Evolutionary conservation across 2,329 filamentous ascomycete species (phyloP).

Genomic region (Penicillium palitans): DNA sequence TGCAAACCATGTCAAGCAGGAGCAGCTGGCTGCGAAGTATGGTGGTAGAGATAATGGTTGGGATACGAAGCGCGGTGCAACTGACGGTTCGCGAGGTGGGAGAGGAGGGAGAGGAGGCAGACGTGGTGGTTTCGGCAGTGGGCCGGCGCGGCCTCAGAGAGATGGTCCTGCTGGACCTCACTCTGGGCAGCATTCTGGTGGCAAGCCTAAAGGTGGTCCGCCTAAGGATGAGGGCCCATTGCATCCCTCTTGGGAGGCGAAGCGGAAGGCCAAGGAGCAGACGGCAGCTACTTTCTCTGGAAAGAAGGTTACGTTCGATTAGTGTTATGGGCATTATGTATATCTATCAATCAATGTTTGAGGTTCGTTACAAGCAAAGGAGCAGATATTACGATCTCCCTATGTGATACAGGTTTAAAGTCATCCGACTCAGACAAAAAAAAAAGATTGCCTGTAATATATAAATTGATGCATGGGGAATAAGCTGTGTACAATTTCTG

Average conservation of each 20-base stretch:
- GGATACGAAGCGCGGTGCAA: constrained; percentile 61
- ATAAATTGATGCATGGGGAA: neutral
- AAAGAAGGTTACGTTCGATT: constrained; percentile 66
- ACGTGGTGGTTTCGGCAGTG: constrained; percentile 19
- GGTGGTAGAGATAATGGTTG: constrained; percentile 54
- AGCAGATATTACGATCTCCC: neutral
- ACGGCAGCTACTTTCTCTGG: constrained; percentile 54
- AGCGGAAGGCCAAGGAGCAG: constrained; percentile 58
- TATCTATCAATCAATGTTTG: constrained; percentile 4
- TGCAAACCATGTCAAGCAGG: constrained; percentile 59
- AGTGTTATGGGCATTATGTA: constrained; percentile 16
- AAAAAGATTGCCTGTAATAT: neutral
- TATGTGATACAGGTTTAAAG: neutral
- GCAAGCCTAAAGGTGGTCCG: constrained; percentile 26
- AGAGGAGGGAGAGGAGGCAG: constrained; percentile 27
- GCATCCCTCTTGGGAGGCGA: constrained; percentile 67
- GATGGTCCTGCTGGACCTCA: constrained; percentile 15
- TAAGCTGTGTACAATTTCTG: neutral
- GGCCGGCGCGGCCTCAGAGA: constrained; percentile 10
- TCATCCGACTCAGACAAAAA: neutral
- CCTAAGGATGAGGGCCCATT: constrained; percentile 52
- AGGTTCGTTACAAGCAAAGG: neutral
- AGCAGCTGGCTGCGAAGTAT: constrained; percentile 34
- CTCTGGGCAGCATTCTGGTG: constrained; percentile 19
- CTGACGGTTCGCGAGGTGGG: constrained; percentile 28